Evolutionary conservation across 352 stramenopile genomes (phyloP).

Genomic region (Plasmopara viticola): DNA sequence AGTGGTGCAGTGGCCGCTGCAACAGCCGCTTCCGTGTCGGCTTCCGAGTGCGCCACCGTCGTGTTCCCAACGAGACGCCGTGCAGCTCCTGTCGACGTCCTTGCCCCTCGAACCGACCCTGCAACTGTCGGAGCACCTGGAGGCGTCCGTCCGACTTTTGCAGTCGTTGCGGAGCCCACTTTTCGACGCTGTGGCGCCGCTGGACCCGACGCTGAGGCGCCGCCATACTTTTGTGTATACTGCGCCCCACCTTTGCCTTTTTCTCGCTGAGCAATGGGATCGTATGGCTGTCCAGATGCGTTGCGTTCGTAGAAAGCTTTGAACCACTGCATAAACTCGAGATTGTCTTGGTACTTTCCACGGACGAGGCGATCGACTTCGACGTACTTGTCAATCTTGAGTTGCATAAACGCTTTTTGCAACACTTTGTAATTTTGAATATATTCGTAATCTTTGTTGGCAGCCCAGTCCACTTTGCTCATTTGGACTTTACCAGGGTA

Average conservation of each 20-base stretch:
- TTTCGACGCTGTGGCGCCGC: conserved; percentile 38
- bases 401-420: conserved; percentile 94
- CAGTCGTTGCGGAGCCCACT: conserved; percentile 23
- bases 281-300: conserved; percentile 86
- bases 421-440: conserved; percentile 99
- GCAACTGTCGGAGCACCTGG: conserved; percentile 35
- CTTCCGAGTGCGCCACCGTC: conserved; percentile 11
- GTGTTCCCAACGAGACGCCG: conserved; percentile 31
- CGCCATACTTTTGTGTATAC: conserved; percentile 70
- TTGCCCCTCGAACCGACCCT: background rate
- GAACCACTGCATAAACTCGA: conserved; percentile 99
- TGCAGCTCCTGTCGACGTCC: conserved; percentile 22
- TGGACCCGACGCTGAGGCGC: conserved; percentile 7
- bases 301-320: conserved; percentile 91
- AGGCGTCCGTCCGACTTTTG: conserved; percentile 34
- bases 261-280: conserved; percentile 86
- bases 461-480: conserved; percentile 96
- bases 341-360: conserved; percentile 99
- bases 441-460: conserved; percentile 97
- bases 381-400: conserved; percentile 95
- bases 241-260: conserved; percentile 91
- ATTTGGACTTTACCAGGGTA: conserved; percentile 94
- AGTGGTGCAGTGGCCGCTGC: conserved; percentile 34
- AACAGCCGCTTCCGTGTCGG: conserved; percentile 25
- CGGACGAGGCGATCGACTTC: conserved; percentile 97